Evolutionary conservation across 176 grass and related monocot genomes (phyloP).

Genomic region (Aegilops sharonensis): DNA sequence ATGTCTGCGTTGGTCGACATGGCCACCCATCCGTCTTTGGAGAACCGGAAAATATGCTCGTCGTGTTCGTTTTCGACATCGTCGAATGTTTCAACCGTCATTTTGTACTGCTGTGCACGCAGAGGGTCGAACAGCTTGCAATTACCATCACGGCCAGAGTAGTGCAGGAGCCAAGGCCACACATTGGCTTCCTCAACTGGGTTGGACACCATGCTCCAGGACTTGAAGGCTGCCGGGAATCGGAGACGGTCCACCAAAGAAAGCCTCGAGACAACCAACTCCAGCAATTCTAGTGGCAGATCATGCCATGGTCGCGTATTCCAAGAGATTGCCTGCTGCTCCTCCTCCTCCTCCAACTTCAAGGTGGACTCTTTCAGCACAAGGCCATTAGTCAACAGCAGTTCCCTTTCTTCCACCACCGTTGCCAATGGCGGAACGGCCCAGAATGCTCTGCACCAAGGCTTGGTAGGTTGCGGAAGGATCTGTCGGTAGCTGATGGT

Average conservation of each 20-base stretch:
- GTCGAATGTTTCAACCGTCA: background rate
- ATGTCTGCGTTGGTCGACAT: background rate
- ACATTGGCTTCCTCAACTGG: background rate
- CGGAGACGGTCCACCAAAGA: background rate
- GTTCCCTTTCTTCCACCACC: background rate
- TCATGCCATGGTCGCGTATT: background rate
- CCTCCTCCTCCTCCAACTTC: background rate
- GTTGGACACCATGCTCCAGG: background rate
- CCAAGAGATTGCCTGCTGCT: background rate
- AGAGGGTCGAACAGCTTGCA: background rate
- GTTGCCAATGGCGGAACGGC: background rate
- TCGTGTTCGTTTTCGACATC: background rate
- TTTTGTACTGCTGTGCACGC: background rate
- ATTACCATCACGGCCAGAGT: background rate
- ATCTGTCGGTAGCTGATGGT: background rate
- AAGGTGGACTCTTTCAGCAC: background rate
- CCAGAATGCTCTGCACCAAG: slow-evolving; percentile 8
- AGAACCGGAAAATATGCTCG: background rate
- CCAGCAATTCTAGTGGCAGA: background rate
- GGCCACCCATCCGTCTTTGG: background rate
- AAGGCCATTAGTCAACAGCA: background rate
- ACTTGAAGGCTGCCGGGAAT: background rate
- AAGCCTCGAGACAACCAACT: too few relatives aligned
- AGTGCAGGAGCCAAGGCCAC: slow-evolving; percentile 4
- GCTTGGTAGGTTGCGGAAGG: background rate